A percentile compares a stretch with the other conserved stretches of the same genome.
Conservation (phyloP, 2,329 filamentous ascomycete genomes). For the Colletotrichum karsti region DNA sequence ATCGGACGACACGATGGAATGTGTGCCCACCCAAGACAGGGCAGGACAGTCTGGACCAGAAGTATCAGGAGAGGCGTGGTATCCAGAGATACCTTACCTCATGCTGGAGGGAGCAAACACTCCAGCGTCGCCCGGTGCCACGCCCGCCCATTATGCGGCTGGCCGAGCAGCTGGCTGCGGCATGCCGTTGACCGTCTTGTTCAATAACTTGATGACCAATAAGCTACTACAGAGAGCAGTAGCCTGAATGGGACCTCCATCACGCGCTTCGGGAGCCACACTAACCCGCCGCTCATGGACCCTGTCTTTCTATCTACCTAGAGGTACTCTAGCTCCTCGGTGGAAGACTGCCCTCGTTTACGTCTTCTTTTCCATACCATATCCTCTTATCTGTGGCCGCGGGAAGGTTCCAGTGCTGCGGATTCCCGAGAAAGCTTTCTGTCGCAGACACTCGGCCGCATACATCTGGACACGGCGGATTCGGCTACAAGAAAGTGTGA, state of each 20-base stretch:
- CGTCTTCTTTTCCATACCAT: conserved; percentile 1
- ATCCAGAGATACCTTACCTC: not conserved
- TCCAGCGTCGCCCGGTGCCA: not conserved
- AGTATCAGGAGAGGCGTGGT: not conserved
- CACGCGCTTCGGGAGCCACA: not conserved
- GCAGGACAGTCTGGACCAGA: no score
- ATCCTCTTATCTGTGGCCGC: not conserved
- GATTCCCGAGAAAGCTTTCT: conserved; percentile 8
- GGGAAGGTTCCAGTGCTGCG: not conserved
- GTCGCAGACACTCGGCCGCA: not conserved
- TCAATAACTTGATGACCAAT: not conserved
- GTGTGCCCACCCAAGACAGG: no score
- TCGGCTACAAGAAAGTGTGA: not conserved
- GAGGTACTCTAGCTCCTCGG: not conserved
- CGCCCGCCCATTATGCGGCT: conserved; percentile 10
- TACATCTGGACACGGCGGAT: not conserved
- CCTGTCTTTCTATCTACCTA: conserved; percentile 2
- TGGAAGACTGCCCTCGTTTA: not conserved
- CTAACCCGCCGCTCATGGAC: not conserved
- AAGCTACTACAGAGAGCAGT: not conserved
- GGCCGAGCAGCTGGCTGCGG: conserved; percentile 18
- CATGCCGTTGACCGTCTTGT: not conserved
- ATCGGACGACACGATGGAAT: not conserved
- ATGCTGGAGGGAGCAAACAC: not conserved
- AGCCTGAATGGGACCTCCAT: not conserved